Evolutionary conservation across 495 filamentous ascomycete species (phyloP).

Genomic region (Trichoderma gamsii): DNA sequence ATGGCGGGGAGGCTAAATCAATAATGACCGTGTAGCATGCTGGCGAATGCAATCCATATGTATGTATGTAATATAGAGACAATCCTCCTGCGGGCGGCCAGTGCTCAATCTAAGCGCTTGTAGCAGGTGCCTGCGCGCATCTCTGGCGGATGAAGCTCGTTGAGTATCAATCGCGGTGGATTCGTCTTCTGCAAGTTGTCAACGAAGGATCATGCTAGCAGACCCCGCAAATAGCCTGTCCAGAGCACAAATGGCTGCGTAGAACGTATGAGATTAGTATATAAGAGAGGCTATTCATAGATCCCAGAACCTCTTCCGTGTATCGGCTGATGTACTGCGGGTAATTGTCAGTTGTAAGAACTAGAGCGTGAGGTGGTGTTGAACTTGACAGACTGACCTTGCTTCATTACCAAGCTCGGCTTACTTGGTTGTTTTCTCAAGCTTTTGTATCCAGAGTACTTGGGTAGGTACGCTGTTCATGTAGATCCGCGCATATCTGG

Average conservation of each 20-base stretch:
- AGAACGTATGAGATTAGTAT: too few relatives aligned
- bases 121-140: not conserved
- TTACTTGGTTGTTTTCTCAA: too few relatives aligned
- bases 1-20: not conserved
- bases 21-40: not conserved
- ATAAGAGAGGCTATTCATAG: too few relatives aligned
- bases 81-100: not conserved
- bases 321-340: too few relatives aligned
- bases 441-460: too few relatives aligned
- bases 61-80: not conserved
- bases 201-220: not conserved
- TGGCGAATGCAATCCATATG: not conserved
- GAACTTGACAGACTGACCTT: not conserved
- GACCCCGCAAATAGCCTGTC: constrained; percentile 1
- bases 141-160: not conserved
- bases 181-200: not conserved
- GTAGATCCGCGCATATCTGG: not conserved
- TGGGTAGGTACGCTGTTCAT: not conserved
- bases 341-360: too few relatives aligned
- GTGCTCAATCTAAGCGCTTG: not conserved
- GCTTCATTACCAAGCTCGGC: not conserved
- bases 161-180: not conserved
- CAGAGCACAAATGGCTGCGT: not conserved
- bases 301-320: too few relatives aligned
- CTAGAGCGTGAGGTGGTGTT: too few relatives aligned